Evolutionary conservation across 2,329 filamentous ascomycete genomes (phyloP), one percentile per base, ranked within the genome.

Genomic region (Penicillium sp.): DNA sequence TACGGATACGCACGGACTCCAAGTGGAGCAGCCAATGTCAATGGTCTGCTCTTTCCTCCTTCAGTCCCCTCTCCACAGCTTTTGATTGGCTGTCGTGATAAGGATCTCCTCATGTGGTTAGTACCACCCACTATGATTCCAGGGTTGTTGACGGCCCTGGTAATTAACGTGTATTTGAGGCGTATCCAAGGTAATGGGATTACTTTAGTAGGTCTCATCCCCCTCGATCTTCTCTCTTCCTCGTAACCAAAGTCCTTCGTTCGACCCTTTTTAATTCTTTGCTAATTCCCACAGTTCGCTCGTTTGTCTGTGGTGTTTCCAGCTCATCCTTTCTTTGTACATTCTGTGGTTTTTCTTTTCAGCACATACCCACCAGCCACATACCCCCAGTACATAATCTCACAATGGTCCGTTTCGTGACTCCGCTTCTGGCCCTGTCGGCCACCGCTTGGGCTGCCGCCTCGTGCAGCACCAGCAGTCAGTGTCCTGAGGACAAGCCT

Each of bases 401-500:
- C 56, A 67, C 46, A 44, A 75, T 73, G 70, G 66, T 73, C 58
- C 71, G 68, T 51, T 59, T 74, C 47, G 47, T 59, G 47, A 64
- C 70, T 32, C 60, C 67, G 7, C 49, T 70, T 30, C 55, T 70
- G 52, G 72, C 70, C 54, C 58, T 75, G 54, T 67, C 67, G 44
- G 65, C 67, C 33, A 60, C 65, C 18, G 67, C 66, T 12, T 62
- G 65, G 43, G 70, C 69, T 23, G 61, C 68, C 15, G 59, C 48
- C 23, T 59, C 53, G 13, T 77, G 78, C 67, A 71, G 71, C 66
- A 56, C 69, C 58, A 68, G 75, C 69, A 70, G 83, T 42, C 70
- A 86, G 58, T 96, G 91, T 69, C 90, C 91, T 7, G 70, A 86
- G 65, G 80, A 83, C 37, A 75, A 83, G n/a, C 89, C 88, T 24